Evolutionary conservation across 345 rosid genomes (phyloP).

Genomic region (Xanthoceras sorbifolium): DNA sequence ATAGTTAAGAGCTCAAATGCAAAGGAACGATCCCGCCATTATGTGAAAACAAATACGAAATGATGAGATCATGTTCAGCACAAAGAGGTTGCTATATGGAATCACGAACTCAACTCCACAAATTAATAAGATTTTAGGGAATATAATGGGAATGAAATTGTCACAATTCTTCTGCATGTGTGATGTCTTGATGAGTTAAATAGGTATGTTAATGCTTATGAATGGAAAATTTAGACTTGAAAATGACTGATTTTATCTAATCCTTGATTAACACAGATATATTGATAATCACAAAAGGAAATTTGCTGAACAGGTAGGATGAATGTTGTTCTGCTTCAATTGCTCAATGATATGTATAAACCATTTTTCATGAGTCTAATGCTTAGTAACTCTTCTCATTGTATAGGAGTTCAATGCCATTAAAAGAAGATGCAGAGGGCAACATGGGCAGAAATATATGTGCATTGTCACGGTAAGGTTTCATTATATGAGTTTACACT

Average conservation of each 20-base stretch:
- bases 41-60: background rate
- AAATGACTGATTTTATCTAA: conserved; percentile 31
- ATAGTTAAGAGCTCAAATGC: background rate
- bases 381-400: conserved; percentile 15
- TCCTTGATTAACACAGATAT: conserved; percentile 58
- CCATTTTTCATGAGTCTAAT: background rate
- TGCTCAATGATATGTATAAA: background rate
- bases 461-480: conserved; percentile 70
- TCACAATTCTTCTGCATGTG: background rate
- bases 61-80: background rate
- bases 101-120: background rate
- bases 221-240: conserved; percentile 12
- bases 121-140: background rate
- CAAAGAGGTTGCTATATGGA: background rate
- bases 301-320: conserved; percentile 82
- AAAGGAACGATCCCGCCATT: background rate
- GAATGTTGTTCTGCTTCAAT: background rate
- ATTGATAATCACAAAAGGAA: conserved; percentile 75
- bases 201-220: background rate
- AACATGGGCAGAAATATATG: conserved; percentile 47
- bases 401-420: conserved; percentile 80
- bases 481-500: conserved; percentile 6
- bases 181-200: conserved; percentile 8
- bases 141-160: background rate
- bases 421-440: conserved; percentile 54